Evolutionary conservation across 2,329 filamentous ascomycete genomes (phyloP).

Genomic region (Botrytis deweyae): DNA sequence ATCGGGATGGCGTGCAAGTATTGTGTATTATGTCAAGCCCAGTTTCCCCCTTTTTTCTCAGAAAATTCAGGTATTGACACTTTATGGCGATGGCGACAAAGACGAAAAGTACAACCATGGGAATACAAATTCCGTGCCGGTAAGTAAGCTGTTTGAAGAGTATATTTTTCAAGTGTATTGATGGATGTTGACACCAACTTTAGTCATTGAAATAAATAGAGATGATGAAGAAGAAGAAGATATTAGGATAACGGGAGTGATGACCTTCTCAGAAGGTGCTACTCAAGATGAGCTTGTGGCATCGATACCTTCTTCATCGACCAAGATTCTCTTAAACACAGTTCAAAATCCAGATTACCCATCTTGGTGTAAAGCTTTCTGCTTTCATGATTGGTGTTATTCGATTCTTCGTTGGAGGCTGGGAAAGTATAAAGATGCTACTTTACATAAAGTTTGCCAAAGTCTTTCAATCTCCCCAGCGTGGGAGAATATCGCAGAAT

Average conservation of each 20-base stretch:
- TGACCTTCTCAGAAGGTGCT: neutral
- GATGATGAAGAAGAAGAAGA: neutral
- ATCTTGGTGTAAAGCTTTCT: neutral
- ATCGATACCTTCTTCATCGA: neutral
- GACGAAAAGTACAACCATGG: neutral
- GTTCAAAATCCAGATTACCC: neutral
- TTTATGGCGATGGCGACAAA: neutral
- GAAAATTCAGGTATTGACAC: neutral
- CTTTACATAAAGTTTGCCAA: neutral
- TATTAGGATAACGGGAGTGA: neutral
- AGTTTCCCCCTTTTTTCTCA: neutral
- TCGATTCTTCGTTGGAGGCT: neutral
- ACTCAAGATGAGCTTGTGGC: neutral
- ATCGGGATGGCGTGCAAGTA: neutral
- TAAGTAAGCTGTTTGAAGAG: no score
- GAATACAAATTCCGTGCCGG: neutral
- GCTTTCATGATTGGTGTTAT: neutral
- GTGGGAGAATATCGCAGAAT: neutral
- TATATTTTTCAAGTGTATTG: neutral
- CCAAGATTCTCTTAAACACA: neutral
- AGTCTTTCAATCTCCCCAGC: neutral
- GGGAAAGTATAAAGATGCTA: neutral
- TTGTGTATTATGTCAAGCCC: neutral
- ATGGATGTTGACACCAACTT: neutral
- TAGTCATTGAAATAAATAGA: neutral